A percentile compares a stretch with the other conserved stretches of the same genome.
These are phyloP conservation scores for Yarrowia divulgata DNA, from an alignment of 805 yeast species.

Conservation along the genomic window DNA sequence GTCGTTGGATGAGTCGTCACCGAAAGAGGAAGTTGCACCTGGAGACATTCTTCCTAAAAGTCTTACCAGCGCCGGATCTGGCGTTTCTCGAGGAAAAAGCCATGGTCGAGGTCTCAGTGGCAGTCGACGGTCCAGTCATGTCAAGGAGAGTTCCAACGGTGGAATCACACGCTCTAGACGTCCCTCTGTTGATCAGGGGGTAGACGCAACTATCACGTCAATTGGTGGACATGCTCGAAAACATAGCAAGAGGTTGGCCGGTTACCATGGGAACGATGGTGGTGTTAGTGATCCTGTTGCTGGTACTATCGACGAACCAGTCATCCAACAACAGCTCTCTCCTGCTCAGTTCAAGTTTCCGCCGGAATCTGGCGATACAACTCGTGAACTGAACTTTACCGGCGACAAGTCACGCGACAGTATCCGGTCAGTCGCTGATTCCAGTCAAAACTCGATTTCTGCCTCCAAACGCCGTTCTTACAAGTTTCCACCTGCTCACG, in stretches of 20 bases:
- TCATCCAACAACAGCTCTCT: background rate
- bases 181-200: background rate
- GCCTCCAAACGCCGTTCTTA: constrained; percentile 8
- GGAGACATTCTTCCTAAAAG: constrained; percentile 1
- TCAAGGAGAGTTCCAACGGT: too few relatives aligned
- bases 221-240: background rate
- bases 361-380: background rate
- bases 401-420: background rate
- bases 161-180: background rate
- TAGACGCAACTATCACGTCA: too few relatives aligned
- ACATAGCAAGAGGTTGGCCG: background rate
- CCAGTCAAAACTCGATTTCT: background rate
- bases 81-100: background rate
- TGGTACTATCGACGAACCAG: constrained; percentile 7
- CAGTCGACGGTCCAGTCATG: background rate
- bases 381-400: background rate
- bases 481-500: constrained; percentile 9
- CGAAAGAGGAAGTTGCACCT: background rate
- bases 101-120: constrained; percentile 12
- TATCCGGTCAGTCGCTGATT: background rate
- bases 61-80: background rate
- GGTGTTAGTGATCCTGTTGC: too few relatives aligned
- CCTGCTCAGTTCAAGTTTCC: constrained; percentile 23
- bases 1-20: background rate
- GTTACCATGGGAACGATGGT: background rate